phyloP scores from a whole-genome alignment of 352 stramenopile genomes.

The Phytopythium sindhum region DNA sequence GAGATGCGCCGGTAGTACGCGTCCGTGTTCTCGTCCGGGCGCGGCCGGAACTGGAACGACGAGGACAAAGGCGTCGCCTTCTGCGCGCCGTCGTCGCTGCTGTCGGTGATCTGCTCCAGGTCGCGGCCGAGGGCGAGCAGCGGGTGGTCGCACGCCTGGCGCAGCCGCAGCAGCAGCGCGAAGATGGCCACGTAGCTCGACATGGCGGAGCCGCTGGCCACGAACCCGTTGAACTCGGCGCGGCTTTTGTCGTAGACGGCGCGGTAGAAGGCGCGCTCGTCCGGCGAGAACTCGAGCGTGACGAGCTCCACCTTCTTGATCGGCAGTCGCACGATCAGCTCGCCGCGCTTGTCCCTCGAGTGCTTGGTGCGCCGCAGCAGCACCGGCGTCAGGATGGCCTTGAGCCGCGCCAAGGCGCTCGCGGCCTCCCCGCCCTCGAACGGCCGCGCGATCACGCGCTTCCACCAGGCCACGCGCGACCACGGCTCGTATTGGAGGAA shows the following conservation, averaged over 20 bases:
- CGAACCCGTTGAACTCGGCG: constrained; percentile 88
- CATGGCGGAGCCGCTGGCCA: constrained; percentile 65
- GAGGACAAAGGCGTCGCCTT: constrained; percentile 10
- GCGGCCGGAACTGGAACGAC: constrained; percentile 37
- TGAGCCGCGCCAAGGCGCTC: constrained; percentile 53
- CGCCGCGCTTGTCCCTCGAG: constrained; percentile 56
- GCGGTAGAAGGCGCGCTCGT: constrained; percentile 86
- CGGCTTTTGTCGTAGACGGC: constrained; percentile 80
- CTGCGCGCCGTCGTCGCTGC: neutral
- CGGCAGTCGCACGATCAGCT: constrained; percentile 68
- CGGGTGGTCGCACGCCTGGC: constrained; percentile 89
- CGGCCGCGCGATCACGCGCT: constrained; percentile 70
- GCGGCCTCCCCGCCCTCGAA: constrained; percentile 71
- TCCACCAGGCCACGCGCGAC: constrained; percentile 81
- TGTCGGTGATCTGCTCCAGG: constrained; percentile 37
- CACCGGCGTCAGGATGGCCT: constrained; percentile 66
- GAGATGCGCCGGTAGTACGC: constrained; percentile 64
- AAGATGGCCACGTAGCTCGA: constrained; percentile 90
- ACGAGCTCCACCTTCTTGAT: constrained; percentile 69
- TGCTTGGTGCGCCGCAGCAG: constrained; percentile 87
- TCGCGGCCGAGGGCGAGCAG: constrained; percentile 78
- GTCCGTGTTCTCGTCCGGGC: constrained; percentile 46
- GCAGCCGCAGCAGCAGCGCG: constrained; percentile 78
- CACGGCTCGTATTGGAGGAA: constrained; percentile 88
- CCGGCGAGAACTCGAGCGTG: constrained; percentile 59